Evolutionary conservation across 2,329 filamentous ascomycete species (phyloP), one percentile per base, ranked within the genome.

Genomic region (Gremmenia infestans): DNA sequence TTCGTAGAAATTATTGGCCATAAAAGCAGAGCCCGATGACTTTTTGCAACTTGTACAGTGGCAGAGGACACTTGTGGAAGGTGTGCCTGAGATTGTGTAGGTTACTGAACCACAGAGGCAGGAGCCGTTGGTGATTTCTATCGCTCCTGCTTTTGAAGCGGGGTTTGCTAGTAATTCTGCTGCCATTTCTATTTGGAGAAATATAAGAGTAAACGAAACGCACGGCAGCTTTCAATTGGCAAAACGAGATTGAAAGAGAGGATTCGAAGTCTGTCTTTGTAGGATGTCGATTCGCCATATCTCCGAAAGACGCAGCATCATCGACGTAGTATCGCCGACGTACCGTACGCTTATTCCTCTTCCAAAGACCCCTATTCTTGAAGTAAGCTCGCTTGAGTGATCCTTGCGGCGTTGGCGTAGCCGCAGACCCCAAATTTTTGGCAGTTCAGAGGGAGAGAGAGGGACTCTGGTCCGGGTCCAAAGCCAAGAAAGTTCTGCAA

Each of bases 1-100:
- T 14, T 48, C n/a, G 35, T 53, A 56, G 37, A 53, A 48, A 19
- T 36, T 35, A 9, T 58, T 55, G 14, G 56, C 53, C 45, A 55
- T 52, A 23, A 58, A 58, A 3, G 54, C 45, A 2, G 56, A 58
- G 2, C 56, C 56, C 1, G 53, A 53, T 12, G 48, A 17, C 48
- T 58, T 58, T 53, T 58, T 58, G 47, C 56, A 58, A 36, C 50
- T 58, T 22, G 45, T 39, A 17, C 56, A 58, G 19, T 56, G 56
- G 23, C 56, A 55, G 12, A 58, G 40, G 35, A 56, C 40, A 17
- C n/a, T 53, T 15, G 51, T 48, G 6, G 15, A 37, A 9, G 56
- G 53, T 49, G 39, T 8, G 19, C 56, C 56, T 3, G 53, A 32
- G 15, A 56, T 37, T 15, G 53, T 51, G n/a, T 55, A 58, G 17